A percentile compares a stretch with the other conserved stretches of the same genome.
phyloP scores from a whole-genome alignment of 306 rosid species.

The Begonia masoniana region DNA sequence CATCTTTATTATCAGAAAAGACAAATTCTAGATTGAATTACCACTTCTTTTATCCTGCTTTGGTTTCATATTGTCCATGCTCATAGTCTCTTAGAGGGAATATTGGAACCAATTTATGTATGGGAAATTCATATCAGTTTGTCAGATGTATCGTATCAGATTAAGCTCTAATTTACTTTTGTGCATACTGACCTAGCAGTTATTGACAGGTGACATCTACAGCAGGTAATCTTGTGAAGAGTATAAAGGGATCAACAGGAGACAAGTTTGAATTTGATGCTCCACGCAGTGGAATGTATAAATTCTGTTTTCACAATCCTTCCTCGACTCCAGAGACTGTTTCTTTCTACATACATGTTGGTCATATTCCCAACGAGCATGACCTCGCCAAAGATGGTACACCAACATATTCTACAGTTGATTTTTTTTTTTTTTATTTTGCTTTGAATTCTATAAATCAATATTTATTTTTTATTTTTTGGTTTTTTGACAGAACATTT shows the following conservation, averaged over 20 bases:
- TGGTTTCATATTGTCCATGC: too few relatives aligned
- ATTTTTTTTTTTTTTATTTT: not conserved
- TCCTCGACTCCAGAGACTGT: constrained; percentile 95
- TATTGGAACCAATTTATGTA: too few relatives aligned
- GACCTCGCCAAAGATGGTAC: constrained; percentile 91
- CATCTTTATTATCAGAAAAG: too few relatives aligned
- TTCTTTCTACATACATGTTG: constrained; percentile 92
- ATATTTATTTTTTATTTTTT: not conserved
- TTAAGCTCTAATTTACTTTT: not conserved
- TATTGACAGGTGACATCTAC: constrained; percentile 74
- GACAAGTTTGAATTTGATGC: constrained; percentile 88
- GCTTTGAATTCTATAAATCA: not conserved
- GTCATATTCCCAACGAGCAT: constrained; percentile 91
- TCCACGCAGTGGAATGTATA: constrained; percentile 82
- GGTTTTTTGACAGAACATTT: constrained; percentile 66
- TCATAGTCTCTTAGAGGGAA: too few relatives aligned
- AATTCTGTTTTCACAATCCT: constrained; percentile 90
- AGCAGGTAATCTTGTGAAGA: constrained; percentile 52
- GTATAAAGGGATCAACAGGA: constrained; percentile 75
- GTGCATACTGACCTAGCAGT: constrained; percentile 16
- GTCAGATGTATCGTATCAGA: too few relatives aligned
- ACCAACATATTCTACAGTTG: constrained; percentile 5
- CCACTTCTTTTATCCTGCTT: too few relatives aligned
- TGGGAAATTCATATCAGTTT: too few relatives aligned
- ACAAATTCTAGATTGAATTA: too few relatives aligned